A percentile compares a stretch with the other conserved stretches of the same genome.
Conservation (phyloP, 805 yeast genomes). For the Starmerella apicola region DNA sequence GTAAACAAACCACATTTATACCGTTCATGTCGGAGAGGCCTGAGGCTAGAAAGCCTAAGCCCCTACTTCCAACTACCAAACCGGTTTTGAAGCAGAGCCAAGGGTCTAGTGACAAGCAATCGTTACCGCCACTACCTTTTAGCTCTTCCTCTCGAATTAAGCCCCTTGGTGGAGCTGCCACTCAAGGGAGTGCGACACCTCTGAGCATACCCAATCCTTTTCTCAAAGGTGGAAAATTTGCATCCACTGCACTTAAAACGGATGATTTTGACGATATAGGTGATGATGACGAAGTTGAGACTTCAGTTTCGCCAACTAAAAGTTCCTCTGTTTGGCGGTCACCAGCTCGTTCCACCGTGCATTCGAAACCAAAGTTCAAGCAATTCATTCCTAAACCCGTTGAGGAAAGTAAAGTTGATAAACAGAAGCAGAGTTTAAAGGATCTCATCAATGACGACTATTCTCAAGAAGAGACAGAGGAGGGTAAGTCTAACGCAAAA, state of each 20-base stretch:
- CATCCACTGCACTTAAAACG: too few species aligned
- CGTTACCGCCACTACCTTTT: too few species aligned
- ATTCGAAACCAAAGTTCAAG: conserved; percentile 6
- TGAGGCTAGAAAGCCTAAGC: neutral
- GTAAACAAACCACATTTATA: too few species aligned
- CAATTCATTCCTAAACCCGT: conserved; percentile 3
- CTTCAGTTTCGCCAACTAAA: neutral
- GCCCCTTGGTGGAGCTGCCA: too few species aligned
- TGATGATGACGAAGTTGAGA: too few species aligned
- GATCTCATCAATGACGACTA: neutral
- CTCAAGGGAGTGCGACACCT: too few species aligned
- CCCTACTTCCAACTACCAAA: neutral
- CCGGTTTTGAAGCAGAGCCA: neutral
- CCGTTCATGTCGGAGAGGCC: too few species aligned
- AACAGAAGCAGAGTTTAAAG: neutral
- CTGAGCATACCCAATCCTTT: too few species aligned
- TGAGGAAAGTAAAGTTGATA: neutral
- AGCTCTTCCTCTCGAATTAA: too few species aligned
- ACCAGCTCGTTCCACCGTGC: neutral
- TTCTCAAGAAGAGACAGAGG: neutral
- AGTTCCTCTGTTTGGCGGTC: neutral
- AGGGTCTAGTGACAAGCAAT: too few species aligned
- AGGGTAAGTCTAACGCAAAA: neutral
- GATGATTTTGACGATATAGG: too few species aligned
- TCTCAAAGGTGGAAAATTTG: too few species aligned